These are phyloP conservation scores for Pugionium dolabratum DNA, from an alignment of 345 rosid genomes.

Conservation along the genomic window DNA sequence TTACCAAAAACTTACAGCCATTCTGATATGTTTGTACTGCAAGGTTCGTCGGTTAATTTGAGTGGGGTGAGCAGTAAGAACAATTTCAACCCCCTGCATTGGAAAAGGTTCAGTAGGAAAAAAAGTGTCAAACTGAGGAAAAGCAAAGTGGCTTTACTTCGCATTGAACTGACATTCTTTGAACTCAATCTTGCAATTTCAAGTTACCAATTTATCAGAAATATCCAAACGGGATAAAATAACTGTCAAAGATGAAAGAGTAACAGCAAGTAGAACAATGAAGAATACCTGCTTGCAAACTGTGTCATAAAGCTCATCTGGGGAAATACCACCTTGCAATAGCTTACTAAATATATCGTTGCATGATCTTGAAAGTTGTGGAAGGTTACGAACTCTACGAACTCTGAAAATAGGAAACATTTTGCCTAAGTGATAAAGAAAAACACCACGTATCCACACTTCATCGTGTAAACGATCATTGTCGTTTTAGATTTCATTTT, in stretches of 20 bases:
- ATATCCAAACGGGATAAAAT: neutral
- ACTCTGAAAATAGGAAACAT: constrained; percentile 53
- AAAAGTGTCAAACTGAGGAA: neutral
- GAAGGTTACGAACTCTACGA: constrained; percentile 55
- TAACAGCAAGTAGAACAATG: neutral
- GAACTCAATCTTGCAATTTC: constrained; percentile 11
- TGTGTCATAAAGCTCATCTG: constrained; percentile 71
- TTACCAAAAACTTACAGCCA: constrained; percentile 60
- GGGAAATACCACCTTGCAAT: constrained; percentile 75
- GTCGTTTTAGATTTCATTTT: neutral
- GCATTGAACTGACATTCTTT: neutral
- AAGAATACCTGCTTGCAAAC: constrained; percentile 78
- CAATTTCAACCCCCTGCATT: constrained; percentile 90
- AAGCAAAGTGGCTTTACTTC: constrained; percentile 11
- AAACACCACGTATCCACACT: constrained; percentile 14
- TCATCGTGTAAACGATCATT: neutral
- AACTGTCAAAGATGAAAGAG: constrained; percentile 8
- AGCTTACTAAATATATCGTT: constrained; percentile 84
- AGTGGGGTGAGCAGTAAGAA: constrained; percentile 98
- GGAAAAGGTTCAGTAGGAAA: constrained; percentile 9
- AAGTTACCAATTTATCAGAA: neutral
- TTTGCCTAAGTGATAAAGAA: constrained; percentile 13
- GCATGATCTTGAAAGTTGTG: constrained; percentile 75
- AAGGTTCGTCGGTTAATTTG: constrained; percentile 93
- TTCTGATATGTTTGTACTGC: constrained; percentile 92